phyloP scores from a whole-genome alignment of 352 stramenopile genomes.

The Globisporangium heterothallicum region DNA sequence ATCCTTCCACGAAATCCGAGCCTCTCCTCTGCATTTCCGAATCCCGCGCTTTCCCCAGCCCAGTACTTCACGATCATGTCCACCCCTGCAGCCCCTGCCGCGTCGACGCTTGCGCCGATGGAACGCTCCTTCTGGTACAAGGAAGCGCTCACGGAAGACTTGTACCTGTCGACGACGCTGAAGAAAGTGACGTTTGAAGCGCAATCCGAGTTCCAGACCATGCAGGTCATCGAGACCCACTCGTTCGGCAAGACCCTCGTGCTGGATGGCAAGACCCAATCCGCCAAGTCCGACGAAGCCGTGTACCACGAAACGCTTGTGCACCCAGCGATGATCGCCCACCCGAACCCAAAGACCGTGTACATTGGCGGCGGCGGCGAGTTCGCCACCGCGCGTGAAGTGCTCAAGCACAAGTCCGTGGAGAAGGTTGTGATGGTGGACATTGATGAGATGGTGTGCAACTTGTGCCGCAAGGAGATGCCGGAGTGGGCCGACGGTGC shows the following conservation, averaged over 20 bases:
- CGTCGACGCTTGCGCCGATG: conserved; percentile 38
- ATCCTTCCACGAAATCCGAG: conserved; percentile 2
- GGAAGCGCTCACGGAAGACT: conserved; percentile 87
- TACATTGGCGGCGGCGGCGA: conserved; percentile 93
- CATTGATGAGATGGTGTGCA: conserved; percentile 91
- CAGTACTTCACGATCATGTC: conserved; percentile 3
- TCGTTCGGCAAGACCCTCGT: conserved; percentile 93
- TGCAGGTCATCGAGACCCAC: conserved; percentile 92
- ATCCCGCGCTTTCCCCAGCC: neutral
- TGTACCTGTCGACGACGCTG: conserved; percentile 85
- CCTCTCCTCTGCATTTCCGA: conserved; percentile 11
- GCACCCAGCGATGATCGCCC: conserved; percentile 89
- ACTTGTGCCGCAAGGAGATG: conserved; percentile 91
- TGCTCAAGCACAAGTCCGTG: conserved; percentile 89
- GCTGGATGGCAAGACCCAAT: conserved; percentile 95
- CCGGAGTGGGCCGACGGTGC: conserved; percentile 90
- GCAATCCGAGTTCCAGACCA: conserved; percentile 89
- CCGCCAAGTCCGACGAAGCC: conserved; percentile 89
- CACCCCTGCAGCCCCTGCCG: conserved; percentile 14
- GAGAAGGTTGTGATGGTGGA: conserved; percentile 96
- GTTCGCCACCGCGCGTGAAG: conserved; percentile 90
- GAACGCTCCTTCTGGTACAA: conserved; percentile 79
- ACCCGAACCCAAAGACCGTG: conserved; percentile 82
- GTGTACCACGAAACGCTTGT: conserved; percentile 96
- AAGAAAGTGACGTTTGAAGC: conserved; percentile 86